Percentiles rank a stretch among this genome's conserved stretches.
Evolutionary conservation across 2,329 filamentous ascomycete genomes (phyloP).

Genomic region (Chaetomium strumarium): DNA sequence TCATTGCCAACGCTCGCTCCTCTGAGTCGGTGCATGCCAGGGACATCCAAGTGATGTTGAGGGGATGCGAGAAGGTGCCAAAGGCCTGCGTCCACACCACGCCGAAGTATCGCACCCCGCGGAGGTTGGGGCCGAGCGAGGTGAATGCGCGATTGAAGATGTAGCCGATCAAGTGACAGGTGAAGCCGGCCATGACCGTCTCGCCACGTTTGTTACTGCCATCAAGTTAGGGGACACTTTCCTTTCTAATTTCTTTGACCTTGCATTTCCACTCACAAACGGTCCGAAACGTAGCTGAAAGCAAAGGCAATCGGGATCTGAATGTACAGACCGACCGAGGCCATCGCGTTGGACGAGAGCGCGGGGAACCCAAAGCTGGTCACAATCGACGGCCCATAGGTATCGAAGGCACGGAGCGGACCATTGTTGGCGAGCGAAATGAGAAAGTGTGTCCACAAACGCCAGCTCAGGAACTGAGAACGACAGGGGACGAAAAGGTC

Average conservation of each 20-base stretch:
- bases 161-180: conserved; percentile 44
- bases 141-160: conserved; percentile 50
- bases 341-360: conserved; percentile 32
- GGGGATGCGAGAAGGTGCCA: conserved; percentile 48
- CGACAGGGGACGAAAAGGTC: background rate
- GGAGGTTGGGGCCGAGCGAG: conserved; percentile 30
- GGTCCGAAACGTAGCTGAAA: conserved; percentile 49
- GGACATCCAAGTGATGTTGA: conserved; percentile 57
- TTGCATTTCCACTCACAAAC: conserved; percentile 35
- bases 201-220: conserved; percentile 42
- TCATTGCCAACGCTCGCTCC: conserved; percentile 54
- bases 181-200: conserved; percentile 45
- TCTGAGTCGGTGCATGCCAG: conserved; percentile 51
- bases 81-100: conserved; percentile 52
- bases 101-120: conserved; percentile 45
- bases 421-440: conserved; percentile 29
- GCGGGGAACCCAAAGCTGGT: conserved; percentile 32
- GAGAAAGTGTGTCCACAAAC: conserved; percentile 31
- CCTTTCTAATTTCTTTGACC: background rate
- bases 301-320: conserved; percentile 46
- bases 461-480: conserved; percentile 34
- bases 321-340: conserved; percentile 39
- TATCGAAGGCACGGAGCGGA: conserved; percentile 26
- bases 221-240: background rate
- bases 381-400: conserved; percentile 31